Evolutionary conservation across 306 rosid genomes (phyloP).

Genomic region (Geum urbanum): DNA sequence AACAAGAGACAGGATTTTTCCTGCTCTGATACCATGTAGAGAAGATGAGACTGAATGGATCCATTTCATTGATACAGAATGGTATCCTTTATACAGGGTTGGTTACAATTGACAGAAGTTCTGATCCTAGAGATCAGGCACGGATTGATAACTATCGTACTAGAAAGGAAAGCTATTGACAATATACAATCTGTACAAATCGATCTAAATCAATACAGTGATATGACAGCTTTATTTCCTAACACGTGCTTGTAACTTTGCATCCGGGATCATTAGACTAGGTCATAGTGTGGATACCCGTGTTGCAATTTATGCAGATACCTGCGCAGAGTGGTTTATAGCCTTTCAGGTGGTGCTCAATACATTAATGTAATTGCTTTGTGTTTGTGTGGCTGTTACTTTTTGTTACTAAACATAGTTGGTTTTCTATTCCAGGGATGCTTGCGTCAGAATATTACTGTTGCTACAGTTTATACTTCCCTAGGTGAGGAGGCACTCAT

Average conservation of each 20-base stretch:
- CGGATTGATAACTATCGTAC: no score
- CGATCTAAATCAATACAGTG: no score
- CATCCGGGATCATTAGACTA: constrained; percentile 69
- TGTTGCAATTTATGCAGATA: constrained; percentile 76
- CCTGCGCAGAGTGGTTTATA: constrained; percentile 74
- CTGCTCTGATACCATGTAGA: no score
- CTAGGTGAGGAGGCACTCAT: constrained; percentile 84
- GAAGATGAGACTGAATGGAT: no score
- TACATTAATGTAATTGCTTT: neutral
- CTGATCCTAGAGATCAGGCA: no score
- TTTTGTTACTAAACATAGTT: neutral
- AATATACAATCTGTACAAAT: no score
- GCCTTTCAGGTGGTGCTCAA: constrained; percentile 67
- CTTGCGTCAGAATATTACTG: constrained; percentile 70
- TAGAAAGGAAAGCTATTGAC: no score
- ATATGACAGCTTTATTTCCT: no score
- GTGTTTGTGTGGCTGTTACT: constrained; percentile 1
- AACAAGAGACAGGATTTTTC: no score
- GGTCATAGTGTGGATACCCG: constrained; percentile 55
- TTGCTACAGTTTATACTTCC: constrained; percentile 81
- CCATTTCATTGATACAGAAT: no score
- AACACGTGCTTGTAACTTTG: constrained; percentile 77
- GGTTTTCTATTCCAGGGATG: constrained; percentile 56
- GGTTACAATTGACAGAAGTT: no score
- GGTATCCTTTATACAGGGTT: no score